phyloP scores from a whole-genome alignment of 805 yeast species.

The Metschnikowia orientalis region DNA sequence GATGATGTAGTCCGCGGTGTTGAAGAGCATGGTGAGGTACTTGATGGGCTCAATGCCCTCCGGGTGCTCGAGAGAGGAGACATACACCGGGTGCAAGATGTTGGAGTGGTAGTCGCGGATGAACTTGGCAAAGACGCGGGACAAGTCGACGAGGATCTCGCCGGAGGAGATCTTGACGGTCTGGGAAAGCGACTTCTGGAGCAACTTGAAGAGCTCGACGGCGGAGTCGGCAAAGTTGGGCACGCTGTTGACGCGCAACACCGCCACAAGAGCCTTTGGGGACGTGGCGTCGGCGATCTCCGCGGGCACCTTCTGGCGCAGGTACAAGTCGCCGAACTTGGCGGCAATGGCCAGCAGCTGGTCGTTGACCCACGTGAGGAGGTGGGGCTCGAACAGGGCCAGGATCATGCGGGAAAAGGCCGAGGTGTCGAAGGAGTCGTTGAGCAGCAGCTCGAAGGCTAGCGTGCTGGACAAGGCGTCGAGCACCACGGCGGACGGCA shows the following conservation, averaged over 20 bases:
- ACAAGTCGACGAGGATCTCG: slow-evolving; percentile 27
- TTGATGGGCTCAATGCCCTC: slow-evolving; percentile 56
- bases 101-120: slow-evolving; percentile 43
- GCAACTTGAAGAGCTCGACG: slow-evolving; percentile 77
- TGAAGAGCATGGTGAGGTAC: slow-evolving; percentile 66
- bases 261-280: slow-evolving; percentile 22
- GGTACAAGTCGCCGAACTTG: slow-evolving; percentile 61
- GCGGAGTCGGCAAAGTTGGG: slow-evolving; percentile 79
- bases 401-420: slow-evolving; percentile 48
- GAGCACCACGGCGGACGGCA: slow-evolving; percentile 62
- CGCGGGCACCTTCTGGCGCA: slow-evolving; percentile 50
- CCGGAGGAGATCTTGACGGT: slow-evolving; percentile 17
- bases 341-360: slow-evolving; percentile 64
- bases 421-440: slow-evolving; percentile 52
- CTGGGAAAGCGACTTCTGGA: slow-evolving; percentile 59
- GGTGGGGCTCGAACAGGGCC: slow-evolving; percentile 76
- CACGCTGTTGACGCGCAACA: slow-evolving; percentile 42
- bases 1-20: slow-evolving; percentile 87
- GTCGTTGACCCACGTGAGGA: slow-evolving; percentile 79
- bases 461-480: slow-evolving; percentile 69
- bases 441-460: slow-evolving; percentile 76
- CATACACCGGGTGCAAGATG: slow-evolving; percentile 30
- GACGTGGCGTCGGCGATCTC: slow-evolving; percentile 19
- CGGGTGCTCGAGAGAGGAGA: slow-evolving; percentile 20
- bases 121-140: slow-evolving; percentile 61